These are phyloP conservation scores for Medicago arabica DNA, from an alignment of 306 rosid species.

Conservation along the genomic window DNA sequence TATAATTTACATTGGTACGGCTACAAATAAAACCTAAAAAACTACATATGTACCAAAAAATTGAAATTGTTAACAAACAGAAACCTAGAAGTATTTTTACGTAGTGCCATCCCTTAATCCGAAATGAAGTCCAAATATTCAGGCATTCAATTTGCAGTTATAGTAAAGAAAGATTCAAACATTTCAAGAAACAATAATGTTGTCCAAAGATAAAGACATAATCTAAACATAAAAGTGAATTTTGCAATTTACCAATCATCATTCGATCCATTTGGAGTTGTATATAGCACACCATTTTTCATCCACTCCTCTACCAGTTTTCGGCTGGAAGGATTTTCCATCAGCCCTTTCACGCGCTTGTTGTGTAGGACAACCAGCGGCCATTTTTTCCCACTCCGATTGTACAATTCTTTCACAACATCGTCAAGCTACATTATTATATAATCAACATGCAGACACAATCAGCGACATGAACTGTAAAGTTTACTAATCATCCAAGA, in stretches of 20 bases:
- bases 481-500: slow-evolving; percentile 13
- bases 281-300: slow-evolving; percentile 70
- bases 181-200: slow-evolving; percentile 23
- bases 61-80: neutral
- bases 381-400: slow-evolving; percentile 70
- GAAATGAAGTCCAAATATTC: neutral
- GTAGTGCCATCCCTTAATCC: neutral
- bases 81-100: neutral
- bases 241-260: slow-evolving; percentile 81
- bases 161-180: slow-evolving; percentile 22
- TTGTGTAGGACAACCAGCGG: slow-evolving; percentile 84
- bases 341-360: slow-evolving; percentile 64
- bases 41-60: neutral
- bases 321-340: slow-evolving; percentile 73
- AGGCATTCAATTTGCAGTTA: neutral
- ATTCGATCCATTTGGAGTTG: slow-evolving; percentile 88
- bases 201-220: slow-evolving; percentile 11
- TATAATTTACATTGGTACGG: neutral
- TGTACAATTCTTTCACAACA: slow-evolving; percentile 73
- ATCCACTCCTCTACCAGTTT: slow-evolving; percentile 76
- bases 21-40: neutral
- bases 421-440: slow-evolving; percentile 73
- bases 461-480: slow-evolving; percentile 39
- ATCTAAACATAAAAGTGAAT: slow-evolving; percentile 9
- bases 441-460: slow-evolving; percentile 41